Percentiles rank a stretch among this genome's conserved stretches.
Conservation (phyloP, 192 early-diverging fungal genomes). For the Coemansia umbellata region DNA sequence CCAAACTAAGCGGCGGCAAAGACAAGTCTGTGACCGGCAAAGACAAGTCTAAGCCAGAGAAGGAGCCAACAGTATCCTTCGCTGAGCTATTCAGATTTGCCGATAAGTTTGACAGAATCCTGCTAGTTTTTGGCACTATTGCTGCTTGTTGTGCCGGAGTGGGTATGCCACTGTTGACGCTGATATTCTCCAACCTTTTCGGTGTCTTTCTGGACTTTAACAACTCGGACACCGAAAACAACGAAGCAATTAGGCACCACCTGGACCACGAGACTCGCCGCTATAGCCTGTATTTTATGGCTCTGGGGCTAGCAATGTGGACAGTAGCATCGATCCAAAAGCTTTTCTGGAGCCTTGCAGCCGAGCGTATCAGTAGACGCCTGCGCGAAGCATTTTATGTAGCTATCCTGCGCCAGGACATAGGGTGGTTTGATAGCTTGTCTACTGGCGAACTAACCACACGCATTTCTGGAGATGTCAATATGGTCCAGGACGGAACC, state of each 20-base stretch:
- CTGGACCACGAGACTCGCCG: slow-evolving; percentile 38
- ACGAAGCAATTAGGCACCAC: slow-evolving; percentile 7
- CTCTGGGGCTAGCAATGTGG: slow-evolving; percentile 19
- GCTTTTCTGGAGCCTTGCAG: slow-evolving; percentile 21
- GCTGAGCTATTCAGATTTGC: slow-evolving; percentile 69
- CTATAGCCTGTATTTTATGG: slow-evolving; percentile 47
- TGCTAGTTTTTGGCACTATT: slow-evolving; percentile 51
- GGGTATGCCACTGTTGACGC: slow-evolving; percentile 50
- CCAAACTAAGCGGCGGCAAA: neutral
- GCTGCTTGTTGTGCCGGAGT: slow-evolving; percentile 38
- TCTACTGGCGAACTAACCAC: slow-evolving; percentile 81
- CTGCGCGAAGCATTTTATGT: slow-evolving; percentile 72
- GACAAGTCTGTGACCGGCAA: neutral
- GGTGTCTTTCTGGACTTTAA: slow-evolving; percentile 24
- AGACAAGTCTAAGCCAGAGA: slow-evolving; percentile 25
- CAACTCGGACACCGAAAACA: neutral
- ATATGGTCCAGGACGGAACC: slow-evolving; percentile 84
- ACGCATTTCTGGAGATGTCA: slow-evolving; percentile 80
- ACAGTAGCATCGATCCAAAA: slow-evolving; percentile 14
- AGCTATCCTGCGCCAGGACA: slow-evolving; percentile 79
- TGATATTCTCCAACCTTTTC: slow-evolving; percentile 39
- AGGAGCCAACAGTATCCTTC: slow-evolving; percentile 53
- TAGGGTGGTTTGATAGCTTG: slow-evolving; percentile 80
- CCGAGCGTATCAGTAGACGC: slow-evolving; percentile 65
- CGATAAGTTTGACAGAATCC: slow-evolving; percentile 52